Base-by-base conservation (phyloP, 768 basidiomycete genomes). In the Phanerochaete sordida region DNA sequence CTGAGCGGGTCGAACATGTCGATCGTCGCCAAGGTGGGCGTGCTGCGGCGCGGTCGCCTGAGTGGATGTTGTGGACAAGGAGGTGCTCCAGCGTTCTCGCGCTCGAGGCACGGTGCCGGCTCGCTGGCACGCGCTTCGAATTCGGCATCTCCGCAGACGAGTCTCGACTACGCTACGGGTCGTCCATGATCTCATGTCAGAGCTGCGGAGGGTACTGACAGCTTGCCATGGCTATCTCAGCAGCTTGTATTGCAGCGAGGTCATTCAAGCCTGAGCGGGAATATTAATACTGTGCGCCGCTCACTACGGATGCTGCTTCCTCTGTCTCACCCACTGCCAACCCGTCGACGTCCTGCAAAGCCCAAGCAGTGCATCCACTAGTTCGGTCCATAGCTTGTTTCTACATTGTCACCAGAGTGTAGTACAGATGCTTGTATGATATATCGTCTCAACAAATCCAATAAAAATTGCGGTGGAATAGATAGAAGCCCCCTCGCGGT, bases 1-100 rank as follows among this genome's bases (percentile, higher is more conserved):
- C 73, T 79, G 21, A 93, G 82, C 24, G 91, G 91, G 73, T 92
- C 91, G 70, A 84, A 88, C 86, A 90, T 88, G 59, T 64, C 62
- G 53, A 45, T 66, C 35, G 37, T 28, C 23, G 50, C 39, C 39
- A 39, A 51, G 26, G 58, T 53, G 30, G 56, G 30, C 7, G 50
- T 48, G 21, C 13, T 9, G 39, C 39, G 39, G 39, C 31, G 33
- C 24, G 53, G 53, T 54, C 35, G 33, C 35, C 53, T 5, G 26
- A 54, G 37, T 12, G 37, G 35, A 43, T 1, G 53, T 54, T 31
- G 53, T 54, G 52, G 53, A 26, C 53, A 33, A 39, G 44, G 16
- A 19, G 37, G 24, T 54, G 31, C 53, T 51, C 28, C 23, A 28
- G 23, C 13, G 53, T 54, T 54, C 24, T 23, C 53, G 53, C 35